Percentiles rank a stretch among this genome's conserved stretches.
Conservation (phyloP, 331 rosid species). For the Dryas integrifolia region DNA sequence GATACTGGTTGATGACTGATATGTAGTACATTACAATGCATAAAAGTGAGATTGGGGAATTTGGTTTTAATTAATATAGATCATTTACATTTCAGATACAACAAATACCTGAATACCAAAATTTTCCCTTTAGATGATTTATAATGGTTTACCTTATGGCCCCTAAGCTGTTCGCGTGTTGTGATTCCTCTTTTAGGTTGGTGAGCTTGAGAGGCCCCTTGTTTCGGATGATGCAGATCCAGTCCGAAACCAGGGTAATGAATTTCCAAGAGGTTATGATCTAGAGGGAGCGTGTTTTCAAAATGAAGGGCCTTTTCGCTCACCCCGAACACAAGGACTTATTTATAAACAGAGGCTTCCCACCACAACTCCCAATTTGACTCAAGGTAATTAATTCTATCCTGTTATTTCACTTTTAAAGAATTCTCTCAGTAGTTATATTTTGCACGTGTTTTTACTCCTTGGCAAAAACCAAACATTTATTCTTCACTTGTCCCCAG, state of each 20-base stretch:
- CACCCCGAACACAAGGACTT: slow-evolving; percentile 55
- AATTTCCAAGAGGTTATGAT: slow-evolving; percentile 69
- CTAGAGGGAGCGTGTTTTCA: slow-evolving; percentile 75
- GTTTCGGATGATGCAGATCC: slow-evolving; percentile 44
- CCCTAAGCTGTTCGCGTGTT: slow-evolving; percentile 4
- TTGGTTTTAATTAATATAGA: not conserved
- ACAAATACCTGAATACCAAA: not conserved
- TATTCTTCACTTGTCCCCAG: slow-evolving; percentile 38
- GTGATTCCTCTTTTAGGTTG: slow-evolving; percentile 36
- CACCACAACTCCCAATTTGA: slow-evolving; percentile 32
- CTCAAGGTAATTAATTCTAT: slow-evolving; percentile 39
- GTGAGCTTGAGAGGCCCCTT: slow-evolving; percentile 82
- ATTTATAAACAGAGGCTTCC: slow-evolving; percentile 68
- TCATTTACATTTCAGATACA: slow-evolving; percentile 2
- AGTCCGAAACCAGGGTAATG: slow-evolving; percentile 35
- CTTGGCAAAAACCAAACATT: not conserved
- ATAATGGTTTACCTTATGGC: not conserved
- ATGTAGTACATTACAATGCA: not conserved
- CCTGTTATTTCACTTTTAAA: slow-evolving; percentile 1
- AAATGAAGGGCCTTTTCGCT: slow-evolving; percentile 60
- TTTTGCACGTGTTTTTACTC: not conserved
- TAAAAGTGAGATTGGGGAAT: not conserved
- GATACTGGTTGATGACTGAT: not conserved
- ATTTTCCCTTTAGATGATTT: not conserved
- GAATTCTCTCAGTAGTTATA: not conserved